A percentile compares a stretch with the other conserved stretches of the same genome.
Evolutionary conservation across 176 grass and related monocot genomes (phyloP).

Genomic region (Echinochloa phyllopogon): DNA sequence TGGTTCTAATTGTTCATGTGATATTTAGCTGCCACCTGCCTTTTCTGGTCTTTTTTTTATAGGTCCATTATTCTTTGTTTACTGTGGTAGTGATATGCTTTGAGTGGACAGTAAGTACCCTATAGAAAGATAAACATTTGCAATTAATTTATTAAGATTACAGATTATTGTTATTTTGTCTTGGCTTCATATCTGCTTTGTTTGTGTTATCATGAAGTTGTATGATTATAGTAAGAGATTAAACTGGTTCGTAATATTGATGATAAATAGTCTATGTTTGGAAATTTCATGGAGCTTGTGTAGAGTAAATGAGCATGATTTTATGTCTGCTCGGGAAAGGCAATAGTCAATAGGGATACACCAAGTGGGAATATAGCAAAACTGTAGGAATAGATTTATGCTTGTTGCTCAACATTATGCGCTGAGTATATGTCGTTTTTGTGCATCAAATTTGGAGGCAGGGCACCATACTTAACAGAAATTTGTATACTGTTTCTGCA

Average conservation of each 20-base stretch:
- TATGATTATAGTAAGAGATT: slow-evolving; percentile 4
- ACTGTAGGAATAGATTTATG: neutral
- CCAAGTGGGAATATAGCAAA: neutral
- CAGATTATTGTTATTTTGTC: slow-evolving; percentile 29
- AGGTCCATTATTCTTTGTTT: slow-evolving; percentile 24
- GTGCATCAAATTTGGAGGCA: neutral
- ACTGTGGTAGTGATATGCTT: slow-evolving; percentile 29
- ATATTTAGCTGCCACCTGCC: slow-evolving; percentile 10
- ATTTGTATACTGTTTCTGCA: neutral
- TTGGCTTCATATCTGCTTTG: neutral
- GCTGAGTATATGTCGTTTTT: neutral
- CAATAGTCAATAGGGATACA: neutral
- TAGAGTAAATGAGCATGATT: slow-evolving; percentile 5
- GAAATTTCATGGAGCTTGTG: neutral
- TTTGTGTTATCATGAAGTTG: neutral
- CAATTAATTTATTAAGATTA: slow-evolving; percentile 39
- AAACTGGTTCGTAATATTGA: neutral
- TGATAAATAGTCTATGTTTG: slow-evolving; percentile 7
- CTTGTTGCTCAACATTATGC: neutral
- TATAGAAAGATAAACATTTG: slow-evolving; percentile 33
- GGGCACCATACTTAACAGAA: neutral
- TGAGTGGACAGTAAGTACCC: neutral
- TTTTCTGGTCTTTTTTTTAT: slow-evolving; percentile 10
- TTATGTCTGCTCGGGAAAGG: slow-evolving; percentile 22
- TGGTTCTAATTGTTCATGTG: slow-evolving; percentile 57